Conservation (phyloP, 495 filamentous ascomycete species). For the Penicillium bovifimosum region DNA sequence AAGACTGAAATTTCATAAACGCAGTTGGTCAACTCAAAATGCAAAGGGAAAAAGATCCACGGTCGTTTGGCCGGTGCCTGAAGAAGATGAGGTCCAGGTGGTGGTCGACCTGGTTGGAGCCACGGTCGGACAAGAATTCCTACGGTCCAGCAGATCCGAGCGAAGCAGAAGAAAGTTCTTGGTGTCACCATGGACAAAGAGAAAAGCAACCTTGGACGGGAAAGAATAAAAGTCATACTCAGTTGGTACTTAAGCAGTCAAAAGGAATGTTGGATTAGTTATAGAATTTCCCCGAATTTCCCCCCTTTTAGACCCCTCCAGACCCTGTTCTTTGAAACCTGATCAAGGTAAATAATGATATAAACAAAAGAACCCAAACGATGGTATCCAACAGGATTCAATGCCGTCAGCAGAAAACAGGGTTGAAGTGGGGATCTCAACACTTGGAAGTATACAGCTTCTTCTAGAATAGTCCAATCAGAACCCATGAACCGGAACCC, state of each 20-base stretch:
- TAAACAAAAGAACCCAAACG: background rate
- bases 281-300: background rate
- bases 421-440: background rate
- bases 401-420: background rate
- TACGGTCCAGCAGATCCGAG: conserved; percentile 30
- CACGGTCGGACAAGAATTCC: conserved; percentile 32
- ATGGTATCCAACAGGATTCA: conserved; percentile 5
- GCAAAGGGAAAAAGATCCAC: conserved; percentile 13
- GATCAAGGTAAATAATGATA: background rate
- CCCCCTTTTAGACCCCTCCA: background rate
- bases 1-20: conserved; percentile 8
- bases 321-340: background rate
- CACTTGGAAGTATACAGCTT: conserved; percentile 1
- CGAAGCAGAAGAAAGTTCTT: conserved; percentile 7
- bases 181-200: background rate
- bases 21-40: background rate
- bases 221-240: no score
- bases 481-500: background rate
- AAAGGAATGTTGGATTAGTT: background rate
- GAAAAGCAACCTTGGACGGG: background rate
- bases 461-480: conserved; percentile 9
- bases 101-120: conserved; percentile 20
- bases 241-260: no score
- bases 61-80: conserved; percentile 15
- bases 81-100: conserved; percentile 16